Base-by-base conservation (phyloP, 495 filamentous ascomycete genomes). In the Hypoxylon trugodes region DNA sequence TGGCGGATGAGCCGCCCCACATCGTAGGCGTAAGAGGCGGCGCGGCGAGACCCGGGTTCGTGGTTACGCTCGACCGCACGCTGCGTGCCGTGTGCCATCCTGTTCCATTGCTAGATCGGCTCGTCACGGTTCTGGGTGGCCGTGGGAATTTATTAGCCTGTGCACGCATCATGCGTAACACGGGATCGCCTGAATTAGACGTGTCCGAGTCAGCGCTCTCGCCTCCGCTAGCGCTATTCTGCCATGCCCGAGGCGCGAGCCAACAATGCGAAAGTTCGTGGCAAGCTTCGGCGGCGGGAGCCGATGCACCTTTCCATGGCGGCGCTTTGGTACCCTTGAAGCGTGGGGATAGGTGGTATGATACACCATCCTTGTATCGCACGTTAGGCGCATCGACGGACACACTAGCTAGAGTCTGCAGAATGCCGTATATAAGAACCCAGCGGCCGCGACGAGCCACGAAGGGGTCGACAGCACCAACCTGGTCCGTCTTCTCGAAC, bases 381-480 rank as follows among this genome's bases (percentile, higher is more conserved):
- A 88, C 75, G 16, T 82, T 80, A 7, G 84, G 85, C 3, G 84
- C 77, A 62, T 91, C 89, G 28, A 90, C 89, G 6, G 87, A 82
- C 35, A 91, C 79, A 37, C 81, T 84, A 0, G 87, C 87, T 1
- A 91, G 79, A 0, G 85, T 86, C 70, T 93, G 90, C 15, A 93
- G 74, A 10, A 89, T 77, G 26, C 86, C 84, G 69, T 93, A 93
- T 32, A 92, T 81, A 9, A 92, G 73, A 2, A 90, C 76, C 90
- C 90, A 93, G 46, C 90, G 85, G 30, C 87, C 86, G 25, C 84
- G 82, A 2, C 87, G 85, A 19, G 87, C 86, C 12, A 78, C 80
- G 41, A 76, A 81, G 2, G 85, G 87, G 52, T 86, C 79, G 19
- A 84, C 69, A 28, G 76, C 74, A 21, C 73, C 70, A 8, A 82